A percentile compares a stretch with the other conserved stretches of the same genome.
These are phyloP conservation scores for Mucor racemosus DNA, from an alignment of 371 early-diverging fungal species.

Conservation along the genomic window DNA sequence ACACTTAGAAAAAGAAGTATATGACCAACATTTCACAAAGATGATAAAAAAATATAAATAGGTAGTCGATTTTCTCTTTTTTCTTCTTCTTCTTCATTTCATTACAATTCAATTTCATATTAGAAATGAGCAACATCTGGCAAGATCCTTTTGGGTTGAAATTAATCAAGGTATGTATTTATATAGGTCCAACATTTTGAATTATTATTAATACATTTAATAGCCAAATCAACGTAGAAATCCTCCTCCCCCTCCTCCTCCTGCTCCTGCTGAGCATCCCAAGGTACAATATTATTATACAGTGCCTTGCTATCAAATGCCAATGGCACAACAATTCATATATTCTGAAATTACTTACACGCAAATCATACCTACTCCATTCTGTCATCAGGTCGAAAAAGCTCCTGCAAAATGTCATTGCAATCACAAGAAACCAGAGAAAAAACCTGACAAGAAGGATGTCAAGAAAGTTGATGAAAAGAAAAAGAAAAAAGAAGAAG, in stretches of 20 bases:
- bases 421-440: neutral
- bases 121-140: neutral
- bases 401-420: neutral
- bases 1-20: neutral
- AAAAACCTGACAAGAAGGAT: neutral
- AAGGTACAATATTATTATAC: neutral
- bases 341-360: neutral
- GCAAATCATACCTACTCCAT: neutral
- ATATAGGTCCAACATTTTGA: neutral
- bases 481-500: neutral
- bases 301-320: neutral
- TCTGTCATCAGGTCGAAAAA: neutral
- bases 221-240: neutral
- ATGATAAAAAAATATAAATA: slow-evolving; percentile 5
- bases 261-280: neutral
- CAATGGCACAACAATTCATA: neutral
- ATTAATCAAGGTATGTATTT: slow-evolving; percentile 1
- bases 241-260: neutral
- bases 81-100: too few species aligned
- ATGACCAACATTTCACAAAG: neutral
- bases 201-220: neutral
- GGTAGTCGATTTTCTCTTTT: neutral
- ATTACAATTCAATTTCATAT: neutral
- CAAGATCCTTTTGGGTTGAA: neutral
- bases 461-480: neutral